phyloP scores from a whole-genome alignment of 2,329 filamentous ascomycete species.

The Colletotrichum lupini region DNA sequence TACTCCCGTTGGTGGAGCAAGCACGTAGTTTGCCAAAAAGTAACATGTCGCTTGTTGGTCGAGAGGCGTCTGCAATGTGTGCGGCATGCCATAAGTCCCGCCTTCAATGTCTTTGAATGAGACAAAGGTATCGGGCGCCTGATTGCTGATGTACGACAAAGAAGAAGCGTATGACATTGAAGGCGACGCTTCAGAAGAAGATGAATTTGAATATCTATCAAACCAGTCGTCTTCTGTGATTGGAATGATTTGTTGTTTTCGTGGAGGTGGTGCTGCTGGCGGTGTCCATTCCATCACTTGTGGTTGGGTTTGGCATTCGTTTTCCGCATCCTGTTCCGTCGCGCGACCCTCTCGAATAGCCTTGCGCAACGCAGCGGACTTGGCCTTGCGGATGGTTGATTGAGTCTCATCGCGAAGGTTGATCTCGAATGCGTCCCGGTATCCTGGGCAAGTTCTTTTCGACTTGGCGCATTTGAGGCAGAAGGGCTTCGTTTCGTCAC shows the following conservation, averaged over 20 bases:
- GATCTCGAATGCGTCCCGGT: conserved; percentile 37
- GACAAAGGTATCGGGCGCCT: conserved; percentile 19
- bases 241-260: conserved; percentile 27
- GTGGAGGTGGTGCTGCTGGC: conserved; percentile 14
- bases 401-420: conserved; percentile 37
- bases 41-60: conserved; percentile 41
- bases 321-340: conserved; percentile 22
- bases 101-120: conserved; percentile 29
- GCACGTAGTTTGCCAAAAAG: conserved; percentile 40
- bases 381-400: conserved; percentile 37
- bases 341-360: conserved; percentile 32
- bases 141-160: conserved; percentile 29
- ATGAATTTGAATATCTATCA: conserved; percentile 24
- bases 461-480: conserved; percentile 47
- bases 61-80: conserved; percentile 37
- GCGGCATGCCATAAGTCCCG: conserved; percentile 26
- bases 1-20: conserved; percentile 36
- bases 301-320: conserved; percentile 1
- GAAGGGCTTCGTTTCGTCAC: conserved; percentile 46
- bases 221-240: conserved; percentile 29
- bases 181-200: conserved; percentile 29
- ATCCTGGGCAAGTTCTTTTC: conserved; percentile 35
- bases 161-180: conserved; percentile 32
- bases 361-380: conserved; percentile 34
- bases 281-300: conserved; percentile 30